A percentile compares a stretch with the other conserved stretches of the same genome.
Evolutionary conservation across 371 early-diverging fungal species (phyloP).

Genomic region (Dichotomocladium elegans): DNA sequence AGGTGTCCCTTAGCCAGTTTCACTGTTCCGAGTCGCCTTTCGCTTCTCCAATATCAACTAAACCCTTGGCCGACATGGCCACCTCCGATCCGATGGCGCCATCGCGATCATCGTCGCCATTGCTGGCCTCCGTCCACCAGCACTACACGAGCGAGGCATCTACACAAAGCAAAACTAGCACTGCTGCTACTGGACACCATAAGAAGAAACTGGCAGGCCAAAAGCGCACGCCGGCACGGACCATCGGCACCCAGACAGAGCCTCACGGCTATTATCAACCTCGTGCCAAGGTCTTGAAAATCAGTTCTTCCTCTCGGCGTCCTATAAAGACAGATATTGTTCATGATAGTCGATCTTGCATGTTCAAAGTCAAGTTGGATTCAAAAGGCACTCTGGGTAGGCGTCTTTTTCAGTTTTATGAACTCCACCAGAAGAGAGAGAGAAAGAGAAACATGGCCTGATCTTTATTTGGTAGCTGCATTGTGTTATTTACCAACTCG

Average conservation of each 20-base stretch:
- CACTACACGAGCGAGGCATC: no score
- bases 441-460: background rate
- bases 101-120: background rate
- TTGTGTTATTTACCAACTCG: conserved; percentile 24
- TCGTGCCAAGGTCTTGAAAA: no score
- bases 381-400: conserved; percentile 16
- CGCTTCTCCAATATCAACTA: background rate
- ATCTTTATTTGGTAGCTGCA: conserved; percentile 12
- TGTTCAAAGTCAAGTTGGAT: conserved; percentile 20
- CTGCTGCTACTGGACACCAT: background rate
- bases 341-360: conserved; percentile 13
- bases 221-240: background rate
- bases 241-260: background rate
- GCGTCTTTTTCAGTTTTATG: background rate
- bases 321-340: conserved; percentile 12
- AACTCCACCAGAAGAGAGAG: background rate
- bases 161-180: no score
- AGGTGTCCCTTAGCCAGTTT: no score
- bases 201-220: background rate
- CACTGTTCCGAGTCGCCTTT: background rate
- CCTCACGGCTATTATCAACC: no score
- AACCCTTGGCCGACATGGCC: background rate
- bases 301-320: no score
- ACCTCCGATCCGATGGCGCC: background rate
- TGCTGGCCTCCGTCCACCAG: no score